Evolutionary conservation across 129 eudicot genomes (phyloP), one percentile per base, ranked within the genome.

Genomic region (Logfia minima): DNA sequence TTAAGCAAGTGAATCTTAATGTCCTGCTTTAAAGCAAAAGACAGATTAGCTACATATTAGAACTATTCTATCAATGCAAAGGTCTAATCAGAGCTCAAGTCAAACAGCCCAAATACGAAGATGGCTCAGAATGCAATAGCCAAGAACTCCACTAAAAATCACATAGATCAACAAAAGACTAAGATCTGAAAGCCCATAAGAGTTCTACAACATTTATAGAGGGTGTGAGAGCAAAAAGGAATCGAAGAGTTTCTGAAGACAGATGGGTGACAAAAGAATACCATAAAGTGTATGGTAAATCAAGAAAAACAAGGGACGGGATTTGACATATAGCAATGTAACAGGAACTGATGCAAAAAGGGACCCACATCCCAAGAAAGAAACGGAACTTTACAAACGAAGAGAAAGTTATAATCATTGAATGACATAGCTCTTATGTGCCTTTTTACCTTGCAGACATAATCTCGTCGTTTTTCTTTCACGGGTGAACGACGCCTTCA

Each of bases 401-500:
- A 14, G 70, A 51, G 74, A n/a, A 68, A 11, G 43, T 29, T 48
- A 62, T 31, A 63, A 79, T 48, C 67, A 75, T 51, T 66, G 56
- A 74, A 63, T 59, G 67, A 70, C 70, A 66, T 82, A 61, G 85
- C 87, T 83, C 82, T 68, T 72, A 84, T 82, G 79, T 73, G 64
- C 71, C 79, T 68, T 75, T 87, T 94, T 94, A 94, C 99, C 99
- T 94, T 94, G 99, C 99, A 94, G 74, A 85, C 62, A 88, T 94
- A 94, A 63, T 94, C 99, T 85, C 97, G 89, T 81, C 93, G 95
- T 88, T 85, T 88, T 83, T 85, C 93, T 83, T 90, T 91, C 75
- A 86, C 92, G 77, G 97, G 98, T 80, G 99, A 89, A 77, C 78
- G 99, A 80, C 84, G 97, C 99, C 99, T 94, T 91, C 96, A 94